Percentiles rank a stretch among this genome's conserved stretches.
Conservation (phyloP, 495 filamentous ascomycete species). For the Xylaria castorea region DNA sequence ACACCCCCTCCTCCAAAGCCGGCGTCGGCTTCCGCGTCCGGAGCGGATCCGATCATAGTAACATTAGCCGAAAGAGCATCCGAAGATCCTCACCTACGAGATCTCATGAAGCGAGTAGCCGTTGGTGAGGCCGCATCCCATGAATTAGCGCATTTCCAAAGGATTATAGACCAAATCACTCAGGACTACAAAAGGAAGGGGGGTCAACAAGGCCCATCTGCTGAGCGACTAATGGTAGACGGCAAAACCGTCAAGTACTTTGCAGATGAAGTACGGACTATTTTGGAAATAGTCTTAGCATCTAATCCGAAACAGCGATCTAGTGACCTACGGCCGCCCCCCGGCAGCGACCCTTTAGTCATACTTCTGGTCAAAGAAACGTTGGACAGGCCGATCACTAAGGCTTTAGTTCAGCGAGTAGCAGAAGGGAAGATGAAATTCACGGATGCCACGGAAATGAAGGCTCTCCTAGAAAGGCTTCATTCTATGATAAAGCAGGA, state of each 20-base stretch:
- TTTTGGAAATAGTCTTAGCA: slow-evolving; percentile 53
- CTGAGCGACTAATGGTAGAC: slow-evolving; percentile 53
- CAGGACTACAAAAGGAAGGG: slow-evolving; percentile 56
- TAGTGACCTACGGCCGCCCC: slow-evolving; percentile 47
- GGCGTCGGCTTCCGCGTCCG: slow-evolving; percentile 33
- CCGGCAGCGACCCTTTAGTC: slow-evolving; percentile 50
- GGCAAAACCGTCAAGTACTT: slow-evolving; percentile 54
- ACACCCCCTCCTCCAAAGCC: slow-evolving; percentile 38
- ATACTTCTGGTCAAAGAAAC: slow-evolving; percentile 52
- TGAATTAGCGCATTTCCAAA: slow-evolving; percentile 87
- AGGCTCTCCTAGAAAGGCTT: slow-evolving; percentile 48
- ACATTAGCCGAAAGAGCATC: slow-evolving; percentile 88
- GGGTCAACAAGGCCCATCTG: slow-evolving; percentile 47
- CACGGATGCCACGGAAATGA: slow-evolving; percentile 52
- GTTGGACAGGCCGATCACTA: slow-evolving; percentile 47
- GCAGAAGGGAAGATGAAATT: slow-evolving; percentile 49
- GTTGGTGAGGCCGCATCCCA: slow-evolving; percentile 79
- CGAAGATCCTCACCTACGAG: slow-evolving; percentile 84
- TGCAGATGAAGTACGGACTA: slow-evolving; percentile 55
- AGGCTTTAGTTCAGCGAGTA: slow-evolving; percentile 50
- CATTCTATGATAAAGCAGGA: slow-evolving; percentile 40
- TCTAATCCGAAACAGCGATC: slow-evolving; percentile 56
- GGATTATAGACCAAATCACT: slow-evolving; percentile 90
- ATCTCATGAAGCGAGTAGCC: slow-evolving; percentile 95
- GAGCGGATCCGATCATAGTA: slow-evolving; percentile 88